Base-by-base conservation (phyloP, 2,329 filamentous ascomycete species). In the Graphilbum sp. region DNA sequence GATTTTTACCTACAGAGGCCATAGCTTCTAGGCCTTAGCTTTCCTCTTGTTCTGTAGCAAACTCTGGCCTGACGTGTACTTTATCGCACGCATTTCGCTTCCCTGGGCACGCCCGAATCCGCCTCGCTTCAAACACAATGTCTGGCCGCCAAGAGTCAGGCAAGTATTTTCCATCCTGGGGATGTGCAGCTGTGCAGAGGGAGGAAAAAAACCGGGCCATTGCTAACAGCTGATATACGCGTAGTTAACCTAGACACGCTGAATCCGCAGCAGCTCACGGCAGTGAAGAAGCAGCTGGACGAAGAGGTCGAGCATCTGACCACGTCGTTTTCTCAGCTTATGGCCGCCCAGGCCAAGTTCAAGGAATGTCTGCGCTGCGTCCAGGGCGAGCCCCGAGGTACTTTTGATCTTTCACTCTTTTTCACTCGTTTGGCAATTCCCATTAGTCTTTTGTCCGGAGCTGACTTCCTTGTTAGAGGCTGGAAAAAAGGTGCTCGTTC, bases 221-320 rank as follows among this genome's bases (percentile, higher is more conserved):
- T 24, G 10, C 25, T 38, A 20, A 38, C 36, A 18, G 34, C 11
- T 5, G 15, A 15, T 21, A 20, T 6, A 5, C 21, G 18, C 20
- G 17, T 47, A 73, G 70, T 75, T 47, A 70, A 69, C 48, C 64
- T 98, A 51, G 75, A 79, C 50, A 75, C 72, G 43, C 79, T 98
- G 51, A 81, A 79, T 50, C 68, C 79, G 20, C 82, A 84, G 47
- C 88, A 95, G 61, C 80, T 98, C 48, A 79, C 75, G 48, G 76
- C 85, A 50, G 79, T 98, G 49, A 95, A 98, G 67, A 86, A 90
- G 58, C 88, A 95, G 58, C 79, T 98, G 47, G 88, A 94, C 57
- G 79, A 90, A 52, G 90, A 98, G 61, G 79, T 98, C 47, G 85
- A 94, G 56, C 88, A 96, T 63, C 74, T 98, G 47, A 92, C 85